These are phyloP conservation scores for Annulohypoxylon nitens DNA, from an alignment of 495 filamentous ascomycete genomes.

Conservation along the genomic window DNA sequence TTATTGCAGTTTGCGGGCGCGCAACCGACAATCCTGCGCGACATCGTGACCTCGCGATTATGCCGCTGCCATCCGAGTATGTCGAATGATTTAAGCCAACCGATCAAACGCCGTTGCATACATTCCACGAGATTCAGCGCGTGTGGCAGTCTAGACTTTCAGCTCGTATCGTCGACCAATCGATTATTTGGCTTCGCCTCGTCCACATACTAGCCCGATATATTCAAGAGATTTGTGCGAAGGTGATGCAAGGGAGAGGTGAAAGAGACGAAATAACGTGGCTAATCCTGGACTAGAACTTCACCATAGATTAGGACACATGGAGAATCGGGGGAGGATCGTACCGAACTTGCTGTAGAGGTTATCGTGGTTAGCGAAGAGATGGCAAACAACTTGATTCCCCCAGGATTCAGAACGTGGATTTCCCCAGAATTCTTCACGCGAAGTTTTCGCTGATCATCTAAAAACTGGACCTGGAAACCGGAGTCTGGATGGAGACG, in stretches of 20 bases:
- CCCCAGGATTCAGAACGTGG: constrained; percentile 19
- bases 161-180: constrained; percentile 18
- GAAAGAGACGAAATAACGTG: constrained; percentile 8
- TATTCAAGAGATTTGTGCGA: constrained; percentile 19
- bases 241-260: constrained; percentile 10
- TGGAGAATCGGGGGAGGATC: background rate
- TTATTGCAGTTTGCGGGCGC: background rate
- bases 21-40: background rate
- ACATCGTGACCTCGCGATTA: background rate
- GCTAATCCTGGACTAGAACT: background rate
- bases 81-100: background rate
- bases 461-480: constrained; percentile 15
- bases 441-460: constrained; percentile 12
- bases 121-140: background rate
- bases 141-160: constrained; percentile 21
- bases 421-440: constrained; percentile 21
- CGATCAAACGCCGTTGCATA: background rate
- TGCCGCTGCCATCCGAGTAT: background rate
- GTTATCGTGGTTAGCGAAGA: constrained; percentile 11
- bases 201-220: background rate
- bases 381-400: constrained; percentile 22
- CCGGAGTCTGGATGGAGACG: constrained; percentile 22
- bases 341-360: background rate
- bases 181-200: background rate
- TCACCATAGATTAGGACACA: background rate